These are phyloP conservation scores for Russula ochroleuca DNA, from an alignment of 768 basidiomycete species.

Conservation along the genomic window DNA sequence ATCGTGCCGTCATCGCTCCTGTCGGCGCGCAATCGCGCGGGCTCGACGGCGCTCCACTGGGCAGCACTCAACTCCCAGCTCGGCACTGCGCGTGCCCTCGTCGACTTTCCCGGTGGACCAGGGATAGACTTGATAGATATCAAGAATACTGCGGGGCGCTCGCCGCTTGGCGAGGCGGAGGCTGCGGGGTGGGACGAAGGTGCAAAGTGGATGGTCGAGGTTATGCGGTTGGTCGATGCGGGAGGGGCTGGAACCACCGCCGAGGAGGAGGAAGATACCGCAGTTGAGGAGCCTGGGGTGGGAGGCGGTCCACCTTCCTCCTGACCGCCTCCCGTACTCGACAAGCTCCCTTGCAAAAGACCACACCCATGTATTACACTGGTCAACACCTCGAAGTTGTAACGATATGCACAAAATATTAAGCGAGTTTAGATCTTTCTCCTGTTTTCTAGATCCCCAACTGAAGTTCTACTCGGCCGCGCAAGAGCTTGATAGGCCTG, in stretches of 20 bases:
- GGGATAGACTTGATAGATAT: conserved; percentile 69
- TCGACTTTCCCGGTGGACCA: conserved; percentile 52
- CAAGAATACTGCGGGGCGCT: conserved; percentile 66
- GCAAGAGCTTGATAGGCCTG: neutral
- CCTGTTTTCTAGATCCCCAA: too few species aligned
- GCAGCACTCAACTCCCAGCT: conserved; percentile 83
- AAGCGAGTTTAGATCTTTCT: neutral
- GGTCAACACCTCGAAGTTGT: neutral
- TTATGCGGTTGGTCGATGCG: conserved; percentile 67
- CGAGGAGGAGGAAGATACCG: conserved; percentile 49
- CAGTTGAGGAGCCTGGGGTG: conserved; percentile 34
- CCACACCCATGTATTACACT: neutral
- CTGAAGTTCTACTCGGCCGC: neutral
- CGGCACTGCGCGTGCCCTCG: conserved; percentile 51
- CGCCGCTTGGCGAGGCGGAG: conserved; percentile 81
- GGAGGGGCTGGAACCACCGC: conserved; percentile 32
- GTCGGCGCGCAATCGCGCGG: conserved; percentile 57
- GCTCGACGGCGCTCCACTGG: conserved; percentile 90
- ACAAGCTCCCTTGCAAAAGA: neutral
- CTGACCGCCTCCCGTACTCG: neutral
- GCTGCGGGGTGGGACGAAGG: conserved; percentile 79
- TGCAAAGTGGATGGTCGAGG: conserved; percentile 72
- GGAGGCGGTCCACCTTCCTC: neutral
- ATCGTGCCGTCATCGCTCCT: conserved; percentile 51
- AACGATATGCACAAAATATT: neutral